A percentile compares a stretch with the other conserved stretches of the same genome.
These are phyloP conservation scores for Amanita molliuscula DNA, from an alignment of 768 basidiomycete genomes.

Conservation along the genomic window DNA sequence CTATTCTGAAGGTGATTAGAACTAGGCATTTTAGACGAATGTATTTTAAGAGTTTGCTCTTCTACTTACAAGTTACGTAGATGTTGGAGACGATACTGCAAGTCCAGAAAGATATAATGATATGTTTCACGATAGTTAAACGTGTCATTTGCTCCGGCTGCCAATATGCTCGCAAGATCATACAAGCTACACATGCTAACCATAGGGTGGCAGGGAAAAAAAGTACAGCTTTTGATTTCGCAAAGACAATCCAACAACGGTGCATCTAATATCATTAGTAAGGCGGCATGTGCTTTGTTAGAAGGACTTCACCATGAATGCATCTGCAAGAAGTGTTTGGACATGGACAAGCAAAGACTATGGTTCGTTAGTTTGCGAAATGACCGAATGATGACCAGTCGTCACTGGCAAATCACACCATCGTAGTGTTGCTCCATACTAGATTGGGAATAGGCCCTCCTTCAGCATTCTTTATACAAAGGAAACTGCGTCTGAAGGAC, in stretches of 20 bases:
- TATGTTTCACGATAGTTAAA: neutral
- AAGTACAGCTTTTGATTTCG: constrained; percentile 5
- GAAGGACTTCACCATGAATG: constrained; percentile 1
- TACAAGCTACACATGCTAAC: constrained; percentile 7
- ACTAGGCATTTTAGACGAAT: neutral
- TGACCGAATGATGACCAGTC: neutral
- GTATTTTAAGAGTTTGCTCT: neutral
- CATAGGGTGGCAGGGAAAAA: constrained; percentile 9
- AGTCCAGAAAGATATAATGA: constrained; percentile 9
- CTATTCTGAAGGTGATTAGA: neutral
- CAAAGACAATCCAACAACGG: constrained; percentile 13
- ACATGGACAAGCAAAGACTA: constrained; percentile 5
- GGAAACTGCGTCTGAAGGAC: neutral
- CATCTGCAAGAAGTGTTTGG: constrained; percentile 8
- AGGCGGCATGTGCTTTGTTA: neutral
- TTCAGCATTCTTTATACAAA: neutral
- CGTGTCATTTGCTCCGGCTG: neutral
- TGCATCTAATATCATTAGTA: constrained; percentile 6
- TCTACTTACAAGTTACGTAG: constrained; percentile 11
- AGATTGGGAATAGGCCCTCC: neutral
- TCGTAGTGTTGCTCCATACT: neutral
- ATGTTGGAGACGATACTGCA: constrained; percentile 11
- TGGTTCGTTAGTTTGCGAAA: neutral
- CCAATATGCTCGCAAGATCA: constrained; percentile 4
- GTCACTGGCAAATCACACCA: neutral